Base-by-base conservation (phyloP, 345 rosid species). In the Hibiscus syriacus region DNA sequence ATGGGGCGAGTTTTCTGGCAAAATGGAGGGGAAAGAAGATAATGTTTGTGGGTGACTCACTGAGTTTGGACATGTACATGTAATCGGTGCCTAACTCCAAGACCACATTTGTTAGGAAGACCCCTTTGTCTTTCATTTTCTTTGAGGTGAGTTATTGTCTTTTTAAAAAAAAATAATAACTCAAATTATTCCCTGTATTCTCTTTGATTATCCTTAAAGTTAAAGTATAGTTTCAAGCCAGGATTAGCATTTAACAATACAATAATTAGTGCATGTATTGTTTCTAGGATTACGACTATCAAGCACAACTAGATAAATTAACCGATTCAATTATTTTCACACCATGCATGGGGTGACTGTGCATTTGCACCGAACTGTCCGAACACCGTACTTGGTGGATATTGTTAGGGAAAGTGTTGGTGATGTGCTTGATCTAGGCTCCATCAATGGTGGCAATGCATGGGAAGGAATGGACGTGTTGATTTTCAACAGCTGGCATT, bases 21-120 rank as follows among this genome's bases (percentile, higher is more conserved):
- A 92, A 75, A 72, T 87, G 84, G 84, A 81, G 81, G 70, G 97
- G 98, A 73, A 93, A 89, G 70, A 88, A 85, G 78, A 80, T 93
- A 63, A 93, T 93, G 98, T 93, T 93, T 59, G 98, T 93, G 54
- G 98, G 97, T 36, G 97, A 93, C 92, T 90, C 98, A 72, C 83
- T 93, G 91, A 90, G 97, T 80, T 73, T 90, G 39, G 90, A 93
- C 83, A 93, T 93, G 98, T 93, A 94, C 96, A 90, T 70, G 85
- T 94, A 80, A 80, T 87, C 98, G 81, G 86, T 89, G 78, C 96
- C 98, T 13, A 62, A 66, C 1, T 74, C 87, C 77, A 87, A 84
- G 77, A 67, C 85, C 73, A 73, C 73, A 46, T 82, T 80, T 63
- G 72, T 55, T 17, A 79, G 82, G 69, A 70, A 56, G 45, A 81